Conservation (phyloP, 345 rosid species). For the Gossypium longicalyx region DNA sequence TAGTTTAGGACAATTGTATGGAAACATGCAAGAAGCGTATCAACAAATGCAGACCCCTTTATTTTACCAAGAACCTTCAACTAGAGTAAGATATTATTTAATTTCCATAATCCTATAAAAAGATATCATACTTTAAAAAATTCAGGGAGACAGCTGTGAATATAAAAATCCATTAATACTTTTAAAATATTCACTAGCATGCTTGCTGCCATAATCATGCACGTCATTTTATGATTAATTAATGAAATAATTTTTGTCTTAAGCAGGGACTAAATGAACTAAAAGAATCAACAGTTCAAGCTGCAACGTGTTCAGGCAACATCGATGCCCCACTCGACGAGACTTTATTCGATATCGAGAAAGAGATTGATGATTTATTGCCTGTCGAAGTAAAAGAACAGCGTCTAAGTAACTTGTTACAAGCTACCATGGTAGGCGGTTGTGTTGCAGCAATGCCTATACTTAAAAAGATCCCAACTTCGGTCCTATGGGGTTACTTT, state of each 20-base stretch:
- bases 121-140: neutral
- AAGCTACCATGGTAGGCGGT: conserved; percentile 67
- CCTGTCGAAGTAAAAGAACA: conserved; percentile 87
- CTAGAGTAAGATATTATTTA: conserved; percentile 21
- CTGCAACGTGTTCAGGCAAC: conserved; percentile 54
- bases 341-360: conserved; percentile 65
- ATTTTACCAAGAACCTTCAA: conserved; percentile 52
- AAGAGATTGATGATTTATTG: conserved; percentile 74
- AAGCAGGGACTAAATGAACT: conserved; percentile 59
- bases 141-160: neutral
- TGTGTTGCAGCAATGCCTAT: conserved; percentile 85
- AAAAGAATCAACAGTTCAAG: conserved; percentile 72
- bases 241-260: neutral
- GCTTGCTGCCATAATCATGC: neutral
- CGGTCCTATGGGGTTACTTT: conserved; percentile 86
- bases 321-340: conserved; percentile 68
- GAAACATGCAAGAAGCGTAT: conserved; percentile 76
- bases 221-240: neutral
- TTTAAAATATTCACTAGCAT: neutral
- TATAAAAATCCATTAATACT: neutral
- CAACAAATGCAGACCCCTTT: conserved; percentile 89
- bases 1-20: conserved; percentile 76
- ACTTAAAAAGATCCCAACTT: conserved; percentile 71
- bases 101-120: neutral
- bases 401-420: conserved; percentile 71